Conservation (phyloP, 2,329 filamentous ascomycete genomes). For the Tolypocladium endophyticum region DNA sequence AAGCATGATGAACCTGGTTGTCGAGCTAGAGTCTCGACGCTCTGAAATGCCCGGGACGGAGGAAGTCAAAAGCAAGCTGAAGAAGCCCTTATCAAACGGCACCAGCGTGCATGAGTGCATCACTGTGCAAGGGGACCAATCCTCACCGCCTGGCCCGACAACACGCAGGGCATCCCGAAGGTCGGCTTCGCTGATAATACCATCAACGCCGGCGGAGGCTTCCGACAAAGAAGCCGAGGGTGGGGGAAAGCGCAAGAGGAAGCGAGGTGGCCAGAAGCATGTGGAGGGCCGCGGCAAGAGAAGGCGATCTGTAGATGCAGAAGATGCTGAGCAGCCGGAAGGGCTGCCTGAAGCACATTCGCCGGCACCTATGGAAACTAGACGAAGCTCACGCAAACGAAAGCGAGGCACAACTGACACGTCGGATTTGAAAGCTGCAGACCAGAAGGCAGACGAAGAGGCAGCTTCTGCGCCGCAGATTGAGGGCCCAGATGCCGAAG, state of each 20-base stretch:
- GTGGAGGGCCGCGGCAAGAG: slow-evolving; percentile 17
- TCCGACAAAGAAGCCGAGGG: neutral
- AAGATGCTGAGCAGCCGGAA: slow-evolving; percentile 7
- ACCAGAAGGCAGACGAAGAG: slow-evolving; percentile 1
- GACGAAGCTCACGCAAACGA: slow-evolving; percentile 9
- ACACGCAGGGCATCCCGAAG: slow-evolving; percentile 2
- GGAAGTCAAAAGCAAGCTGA: slow-evolving; percentile 7
- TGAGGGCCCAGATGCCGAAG: slow-evolving; percentile 13
- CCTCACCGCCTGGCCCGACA: slow-evolving; percentile 8
- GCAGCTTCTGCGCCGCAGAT: slow-evolving; percentile 1
- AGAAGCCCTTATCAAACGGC: slow-evolving; percentile 3
- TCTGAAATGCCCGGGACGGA: slow-evolving; percentile 13
- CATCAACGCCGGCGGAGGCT: slow-evolving; percentile 12
- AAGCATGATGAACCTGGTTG: slow-evolving; percentile 35
- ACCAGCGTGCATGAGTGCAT: slow-evolving; percentile 8
- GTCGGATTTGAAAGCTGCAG: neutral
- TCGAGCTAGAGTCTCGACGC: slow-evolving; percentile 36
- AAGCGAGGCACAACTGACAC: slow-evolving; percentile 1
- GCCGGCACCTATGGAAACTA: slow-evolving; percentile 6
- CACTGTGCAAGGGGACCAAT: slow-evolving; percentile 10
- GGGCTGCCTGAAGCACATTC: neutral
- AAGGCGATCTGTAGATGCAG: slow-evolving; percentile 12
- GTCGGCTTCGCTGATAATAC: slow-evolving; percentile 9
- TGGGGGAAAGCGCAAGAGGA: slow-evolving; percentile 18
- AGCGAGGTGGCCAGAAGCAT: slow-evolving; percentile 9